Percentiles rank a stretch among this genome's conserved stretches.
phyloP scores from a whole-genome alignment of 1,284 basidiomycete species.

The Ceratobasidium sp. region DNA sequence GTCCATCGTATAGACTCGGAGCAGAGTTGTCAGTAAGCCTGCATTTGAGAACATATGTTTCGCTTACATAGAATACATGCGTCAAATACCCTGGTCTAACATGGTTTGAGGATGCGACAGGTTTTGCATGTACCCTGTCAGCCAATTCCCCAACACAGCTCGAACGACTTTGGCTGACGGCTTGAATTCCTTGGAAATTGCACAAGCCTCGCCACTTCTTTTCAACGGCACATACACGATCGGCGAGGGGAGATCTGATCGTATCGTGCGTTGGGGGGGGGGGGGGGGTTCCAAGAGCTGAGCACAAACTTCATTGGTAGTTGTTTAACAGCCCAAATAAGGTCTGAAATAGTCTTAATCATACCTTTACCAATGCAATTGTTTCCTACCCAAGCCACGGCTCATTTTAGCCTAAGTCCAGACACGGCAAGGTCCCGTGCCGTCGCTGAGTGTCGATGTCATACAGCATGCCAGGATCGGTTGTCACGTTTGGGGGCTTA shows the following conservation, averaged over 20 bases:
- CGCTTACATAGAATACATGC: constrained; percentile 5
- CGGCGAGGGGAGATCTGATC: too few relatives aligned
- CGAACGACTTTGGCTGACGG: constrained; percentile 44
- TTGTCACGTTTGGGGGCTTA: constrained; percentile 34
- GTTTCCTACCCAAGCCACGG: too few relatives aligned
- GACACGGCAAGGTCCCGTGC: constrained; percentile 50
- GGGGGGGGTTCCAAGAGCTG: too few relatives aligned
- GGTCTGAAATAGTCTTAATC: constrained; percentile 41
- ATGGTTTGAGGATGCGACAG: background rate
- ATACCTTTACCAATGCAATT: constrained; percentile 42
- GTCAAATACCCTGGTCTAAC: constrained; percentile 6
- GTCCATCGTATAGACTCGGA: constrained; percentile 46
- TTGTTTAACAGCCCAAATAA: constrained; percentile 35
- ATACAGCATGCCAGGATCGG: constrained; percentile 45
- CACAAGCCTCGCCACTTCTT: constrained; percentile 50
- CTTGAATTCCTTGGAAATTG: constrained; percentile 41
- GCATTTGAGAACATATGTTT: background rate
- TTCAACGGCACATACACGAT: too few relatives aligned
- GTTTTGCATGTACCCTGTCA: constrained; percentile 40
- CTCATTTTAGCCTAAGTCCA: constrained; percentile 48
- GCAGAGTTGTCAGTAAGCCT: background rate
- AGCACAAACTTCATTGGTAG: constrained; percentile 47
- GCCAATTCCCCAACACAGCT: constrained; percentile 49
- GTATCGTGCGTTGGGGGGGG: too few relatives aligned
- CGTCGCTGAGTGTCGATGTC: constrained; percentile 50